Evolutionary conservation across 257 asterid species (phyloP), one percentile per base, ranked within the genome.

Genomic region (Solanum microdontum): DNA sequence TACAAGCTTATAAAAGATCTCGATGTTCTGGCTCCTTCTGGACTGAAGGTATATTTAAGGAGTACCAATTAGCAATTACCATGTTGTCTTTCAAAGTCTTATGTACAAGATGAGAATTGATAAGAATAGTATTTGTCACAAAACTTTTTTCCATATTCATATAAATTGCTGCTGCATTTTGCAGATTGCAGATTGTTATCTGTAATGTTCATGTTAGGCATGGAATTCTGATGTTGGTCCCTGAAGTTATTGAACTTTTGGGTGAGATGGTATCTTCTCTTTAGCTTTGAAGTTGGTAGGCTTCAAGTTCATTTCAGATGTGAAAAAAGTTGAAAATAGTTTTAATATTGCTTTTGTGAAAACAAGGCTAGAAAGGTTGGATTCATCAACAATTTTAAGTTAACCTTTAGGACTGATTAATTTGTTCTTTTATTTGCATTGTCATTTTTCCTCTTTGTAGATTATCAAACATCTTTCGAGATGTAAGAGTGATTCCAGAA

Each of bases 201-300:
- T 91, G 93, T 90, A 97, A 97, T 91, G 96, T 95, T 51, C 88
- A 93, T 89, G 89, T 97, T 55, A 94, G 98, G 91, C 98, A 86
- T 89, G 99, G 99, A 86, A 89, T 95, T 64, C 77, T 97, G 92
- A 92, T 95, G 97, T 89, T 97, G 92, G 99, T 95, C 84, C 99
- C 99, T 62, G 98, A 95, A 94, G 98, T 91, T 89, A 83, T 95
- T 90, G 93, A 91, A 90, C 90, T 93, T 83, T 87, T 95, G 90
- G 98, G 99, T 73, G 98, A 98, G 88, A 60, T 86, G 84, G 98
- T 95, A 39, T 39, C 45, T 39, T 39, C 13, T 39, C 45, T 39
- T 39, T 39, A 39, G 12, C 45, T 39, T 39, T 39, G 45, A 39
- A 39, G 45, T 39, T 39, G 10, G 45, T 39, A 39, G 45, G 45